Percentiles rank a stretch among this genome's conserved stretches.
phyloP scores from a whole-genome alignment of 1,139 yeast species.

The Kodamaea sp. region DNA sequence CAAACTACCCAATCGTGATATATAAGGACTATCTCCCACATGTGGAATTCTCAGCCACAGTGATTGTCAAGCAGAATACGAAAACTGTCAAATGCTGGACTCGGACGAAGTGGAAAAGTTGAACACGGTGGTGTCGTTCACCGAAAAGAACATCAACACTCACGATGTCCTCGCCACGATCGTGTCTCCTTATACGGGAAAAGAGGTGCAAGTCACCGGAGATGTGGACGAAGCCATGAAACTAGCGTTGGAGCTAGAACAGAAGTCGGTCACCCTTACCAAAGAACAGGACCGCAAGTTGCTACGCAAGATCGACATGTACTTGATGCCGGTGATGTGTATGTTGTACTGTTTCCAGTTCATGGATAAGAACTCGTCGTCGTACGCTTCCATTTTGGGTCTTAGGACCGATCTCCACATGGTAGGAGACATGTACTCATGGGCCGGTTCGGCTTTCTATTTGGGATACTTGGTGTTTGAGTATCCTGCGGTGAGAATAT shows the following conservation, averaged over 20 bases:
- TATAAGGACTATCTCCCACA: too few species aligned
- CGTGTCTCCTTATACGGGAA: too few species aligned
- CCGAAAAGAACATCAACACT: too few species aligned
- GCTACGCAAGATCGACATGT: slow-evolving; percentile 52
- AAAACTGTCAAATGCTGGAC: too few species aligned
- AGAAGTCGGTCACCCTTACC: slow-evolving; percentile 3
- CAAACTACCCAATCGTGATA: too few species aligned
- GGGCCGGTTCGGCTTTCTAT: slow-evolving; percentile 19
- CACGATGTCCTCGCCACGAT: too few species aligned
- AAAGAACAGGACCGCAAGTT: slow-evolving; percentile 20
- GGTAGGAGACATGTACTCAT: slow-evolving; percentile 18
- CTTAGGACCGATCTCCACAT: slow-evolving; percentile 14
- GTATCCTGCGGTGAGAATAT: slow-evolving; percentile 6
- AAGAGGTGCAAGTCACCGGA: too few species aligned
- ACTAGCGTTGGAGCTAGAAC: slow-evolving; percentile 1
- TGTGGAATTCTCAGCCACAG: too few species aligned
- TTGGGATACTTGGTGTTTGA: slow-evolving; percentile 9
- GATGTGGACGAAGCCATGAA: slow-evolving; percentile 5
- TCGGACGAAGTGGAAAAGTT: too few species aligned
- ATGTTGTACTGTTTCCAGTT: slow-evolving; percentile 58
- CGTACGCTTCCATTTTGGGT: slow-evolving; percentile 63
- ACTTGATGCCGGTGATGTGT: slow-evolving; percentile 55
- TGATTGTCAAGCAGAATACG: too few species aligned
- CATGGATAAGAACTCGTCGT: slow-evolving; percentile 61
- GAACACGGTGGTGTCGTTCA: too few species aligned